Evolutionary conservation across 768 basidiomycete genomes (phyloP), one percentile per base, ranked within the genome.

Genomic region (Cystobasidium tubakii): DNA sequence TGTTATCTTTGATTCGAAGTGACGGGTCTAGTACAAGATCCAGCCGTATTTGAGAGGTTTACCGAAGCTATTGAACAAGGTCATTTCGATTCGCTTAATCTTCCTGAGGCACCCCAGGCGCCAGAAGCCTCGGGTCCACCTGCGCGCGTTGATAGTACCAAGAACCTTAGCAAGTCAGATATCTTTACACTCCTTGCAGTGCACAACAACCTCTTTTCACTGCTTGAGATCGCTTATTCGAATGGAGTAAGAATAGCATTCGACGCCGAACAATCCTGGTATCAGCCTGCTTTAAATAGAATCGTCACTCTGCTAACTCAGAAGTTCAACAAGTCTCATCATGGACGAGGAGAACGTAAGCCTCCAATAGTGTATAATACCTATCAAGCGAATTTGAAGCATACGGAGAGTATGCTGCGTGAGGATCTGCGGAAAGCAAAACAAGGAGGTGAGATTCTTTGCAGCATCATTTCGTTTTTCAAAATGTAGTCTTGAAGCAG

Each of bases 241-340:
- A 69, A 75, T 36, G 78, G 79, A 3, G 76, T 79, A 0, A 73
- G 79, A 29, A 70, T 80, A 33, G 39, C 76, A 17, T 77, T 80
- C 43, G 79, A 80, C 53, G 79, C 79, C n/a, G 79, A 80, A 74
- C 77, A 79, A 62, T 77, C 77, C n/a, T 79, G 79, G 78, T 78
- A 64, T 76, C 79, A 80, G 74, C 77, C 77, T 10, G 74, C 73
- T 1, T 78, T 80, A 64, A 78, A 78, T 73, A 71, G 76, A 21
- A 76, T 77, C 43, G 71, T 73, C n/a, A 74, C 76, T 53, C 60
- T 77, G 25, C 77, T 80, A 36, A 42, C 74, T 0, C 29, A 73
- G n/a, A 78, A 79, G 71, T 80, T 76, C 76, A 80, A 80, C 75
- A 27, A 46, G 3, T 62, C 63, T 10, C 55, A 66, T 0, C 42